Base-by-base conservation (phyloP, 805 yeast genomes). In the Candida berthetii region DNA sequence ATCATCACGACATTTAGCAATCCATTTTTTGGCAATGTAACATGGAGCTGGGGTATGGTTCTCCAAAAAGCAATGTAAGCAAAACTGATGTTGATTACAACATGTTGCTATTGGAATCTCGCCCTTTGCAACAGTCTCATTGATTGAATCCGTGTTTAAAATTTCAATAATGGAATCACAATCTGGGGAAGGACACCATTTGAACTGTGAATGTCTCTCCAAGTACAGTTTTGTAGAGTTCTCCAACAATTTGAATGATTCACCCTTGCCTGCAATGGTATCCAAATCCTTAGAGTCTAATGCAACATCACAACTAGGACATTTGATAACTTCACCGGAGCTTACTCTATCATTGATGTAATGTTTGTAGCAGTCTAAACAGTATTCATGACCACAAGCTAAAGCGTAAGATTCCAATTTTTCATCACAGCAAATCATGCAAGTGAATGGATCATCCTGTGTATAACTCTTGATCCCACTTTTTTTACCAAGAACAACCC, bases 1-100 rank as follows among this genome's bases (percentile, higher is more conserved):
- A 57, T 93, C 98, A 56, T 88, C 93, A 45, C 72, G 72, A 48
- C 96, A 85, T 53, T 87, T 84, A 37, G 73, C 69, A 27, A 82
- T 68, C 99, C 99, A 93, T 36, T 62, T 58, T 41, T 69, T 68
- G 0, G 82, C 82, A 3, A 85, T 57, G 48, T 61, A 62, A 57
- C 99, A 93, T 2, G 93, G 85, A n/a, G 84, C 74, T 0, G 98
- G 98, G 9, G 78, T 61, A 61, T 93, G 99, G 50, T 82, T 80
- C 49, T 84, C 91, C 42, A 68, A 68, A 18, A 74, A 73, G 56
- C 99, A 93, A 20, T 69, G 65, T 49, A 81, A 82, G 56, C 99
- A 93, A 56, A 90, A 91, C 43, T 72, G 72, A 52, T 89, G 90
- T 3, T 72, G 72, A 37, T 74, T 66, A 2, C 63, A 54, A 58